Evolutionary conservation across 176 grass and related monocot species (phyloP).

Genomic region (Triticum turgidum): DNA sequence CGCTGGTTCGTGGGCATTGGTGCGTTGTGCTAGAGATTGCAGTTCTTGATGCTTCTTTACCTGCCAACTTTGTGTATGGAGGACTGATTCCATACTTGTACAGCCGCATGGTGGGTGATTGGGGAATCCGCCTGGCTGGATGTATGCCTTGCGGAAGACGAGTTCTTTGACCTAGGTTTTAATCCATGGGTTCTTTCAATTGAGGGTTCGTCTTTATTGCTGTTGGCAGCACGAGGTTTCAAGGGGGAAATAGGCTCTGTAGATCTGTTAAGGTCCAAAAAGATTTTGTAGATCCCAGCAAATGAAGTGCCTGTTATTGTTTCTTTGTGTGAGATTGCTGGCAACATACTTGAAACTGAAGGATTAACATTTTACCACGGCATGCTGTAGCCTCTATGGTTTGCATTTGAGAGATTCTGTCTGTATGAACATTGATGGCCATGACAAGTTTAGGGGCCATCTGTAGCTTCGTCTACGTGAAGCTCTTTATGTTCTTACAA

Average conservation of each 20-base stretch:
- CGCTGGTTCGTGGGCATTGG: not conserved
- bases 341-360: not conserved
- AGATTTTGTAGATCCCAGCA: not conserved
- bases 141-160: not conserved
- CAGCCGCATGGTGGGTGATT: not conserved
- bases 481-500: conserved; percentile 2
- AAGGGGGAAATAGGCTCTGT: not conserved
- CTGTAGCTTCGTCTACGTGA: not conserved
- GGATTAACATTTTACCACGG: not conserved
- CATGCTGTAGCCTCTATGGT: not conserved
- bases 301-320: not conserved
- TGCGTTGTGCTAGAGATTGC: not conserved
- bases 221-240: not conserved
- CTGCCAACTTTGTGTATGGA: not conserved
- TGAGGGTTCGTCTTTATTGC: not conserved
- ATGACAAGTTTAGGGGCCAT: conserved; percentile 5
- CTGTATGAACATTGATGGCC: not conserved
- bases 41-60: not conserved
- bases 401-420: not conserved
- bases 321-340: not conserved
- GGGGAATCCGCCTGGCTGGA: not conserved
- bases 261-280: not conserved
- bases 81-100: conserved; percentile 14
- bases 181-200: not conserved
- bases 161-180: conserved; percentile 26